phyloP scores from a whole-genome alignment of 2,329 filamentous ascomycete species.

The Paramyrothecium roridum region DNA sequence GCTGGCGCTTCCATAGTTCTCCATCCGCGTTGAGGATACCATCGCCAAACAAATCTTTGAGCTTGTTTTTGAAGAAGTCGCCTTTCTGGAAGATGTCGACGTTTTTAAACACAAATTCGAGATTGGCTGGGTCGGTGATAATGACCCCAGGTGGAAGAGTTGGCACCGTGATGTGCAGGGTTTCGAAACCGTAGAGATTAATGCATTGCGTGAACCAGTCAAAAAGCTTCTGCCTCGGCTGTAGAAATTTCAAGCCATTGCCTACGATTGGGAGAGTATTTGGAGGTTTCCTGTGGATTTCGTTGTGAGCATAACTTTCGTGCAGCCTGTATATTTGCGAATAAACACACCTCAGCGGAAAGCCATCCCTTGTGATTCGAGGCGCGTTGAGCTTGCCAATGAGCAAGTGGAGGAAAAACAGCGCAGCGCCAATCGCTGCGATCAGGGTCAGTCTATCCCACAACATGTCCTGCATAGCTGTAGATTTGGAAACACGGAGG shows the following conservation, averaged over 20 bases:
- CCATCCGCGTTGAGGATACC: constrained; percentile 4
- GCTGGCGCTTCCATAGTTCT: constrained; percentile 1
- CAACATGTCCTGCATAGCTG: background rate
- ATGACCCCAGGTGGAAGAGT: constrained; percentile 58
- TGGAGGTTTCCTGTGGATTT: constrained; percentile 33
- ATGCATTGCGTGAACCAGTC: constrained; percentile 58
- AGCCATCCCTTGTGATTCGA: constrained; percentile 5
- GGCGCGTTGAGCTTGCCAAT: background rate
- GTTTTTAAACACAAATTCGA: constrained; percentile 51
- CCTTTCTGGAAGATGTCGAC: constrained; percentile 3
- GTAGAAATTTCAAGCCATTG: constrained; percentile 59
- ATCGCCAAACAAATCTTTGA: constrained; percentile 3
- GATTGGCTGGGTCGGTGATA: constrained; percentile 55
- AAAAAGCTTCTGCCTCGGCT: constrained; percentile 54
- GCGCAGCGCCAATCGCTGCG: background rate
- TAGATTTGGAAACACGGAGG: background rate
- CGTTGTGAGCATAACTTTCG: background rate
- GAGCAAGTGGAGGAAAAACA: background rate
- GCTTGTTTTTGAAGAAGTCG: constrained; percentile 1
- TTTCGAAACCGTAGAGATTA: constrained; percentile 51
- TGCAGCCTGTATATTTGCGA: background rate
- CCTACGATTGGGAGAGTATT: constrained; percentile 50
- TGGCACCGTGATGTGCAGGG: constrained; percentile 59
- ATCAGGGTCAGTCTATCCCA: background rate
- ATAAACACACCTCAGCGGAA: constrained; percentile 3